Conservation (phyloP, 805 yeast species). For the Peterozyma xylosa region DNA sequence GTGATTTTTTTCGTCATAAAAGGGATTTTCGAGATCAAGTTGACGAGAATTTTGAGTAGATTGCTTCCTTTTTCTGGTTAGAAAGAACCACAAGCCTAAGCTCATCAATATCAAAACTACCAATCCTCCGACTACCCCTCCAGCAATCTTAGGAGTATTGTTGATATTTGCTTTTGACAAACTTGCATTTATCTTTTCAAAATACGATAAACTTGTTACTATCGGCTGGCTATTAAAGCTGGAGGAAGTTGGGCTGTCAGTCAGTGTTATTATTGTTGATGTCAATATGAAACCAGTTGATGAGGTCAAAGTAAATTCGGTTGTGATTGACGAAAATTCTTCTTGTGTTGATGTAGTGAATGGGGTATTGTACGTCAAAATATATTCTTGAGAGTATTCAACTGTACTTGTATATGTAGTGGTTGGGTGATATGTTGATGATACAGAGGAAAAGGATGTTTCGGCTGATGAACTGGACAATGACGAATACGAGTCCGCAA, state of each 20-base stretch:
- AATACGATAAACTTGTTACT: conserved; percentile 6
- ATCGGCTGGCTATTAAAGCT: conserved; percentile 6
- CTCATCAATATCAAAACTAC: conserved; percentile 22
- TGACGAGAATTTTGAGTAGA: conserved; percentile 32
- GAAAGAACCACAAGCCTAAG: conserved; percentile 21
- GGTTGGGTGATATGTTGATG: conserved; percentile 9
- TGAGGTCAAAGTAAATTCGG: not conserved
- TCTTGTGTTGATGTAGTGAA: conserved; percentile 8
- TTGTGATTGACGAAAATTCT: not conserved
- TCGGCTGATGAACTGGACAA: conserved; percentile 6
- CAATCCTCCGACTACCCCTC: conserved; percentile 38
- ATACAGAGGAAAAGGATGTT: conserved; percentile 7
- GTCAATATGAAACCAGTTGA: not conserved
- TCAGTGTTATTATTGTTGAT: too few relatives aligned
- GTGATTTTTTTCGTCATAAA: not conserved
- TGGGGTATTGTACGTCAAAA: conserved; percentile 8
- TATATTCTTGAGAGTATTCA: conserved; percentile 6
- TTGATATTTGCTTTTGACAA: conserved; percentile 9
- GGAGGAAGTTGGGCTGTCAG: not conserved
- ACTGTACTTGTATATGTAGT: conserved; percentile 1
- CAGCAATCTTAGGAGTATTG: conserved; percentile 31
- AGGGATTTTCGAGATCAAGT: conserved; percentile 4
- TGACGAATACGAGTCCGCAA: conserved; percentile 8
- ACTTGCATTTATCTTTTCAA: conserved; percentile 1
- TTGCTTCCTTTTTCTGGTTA: conserved; percentile 20